Evolutionary conservation across 768 basidiomycete genomes (phyloP).

Genomic region (Fomitopsis pulvina): DNA sequence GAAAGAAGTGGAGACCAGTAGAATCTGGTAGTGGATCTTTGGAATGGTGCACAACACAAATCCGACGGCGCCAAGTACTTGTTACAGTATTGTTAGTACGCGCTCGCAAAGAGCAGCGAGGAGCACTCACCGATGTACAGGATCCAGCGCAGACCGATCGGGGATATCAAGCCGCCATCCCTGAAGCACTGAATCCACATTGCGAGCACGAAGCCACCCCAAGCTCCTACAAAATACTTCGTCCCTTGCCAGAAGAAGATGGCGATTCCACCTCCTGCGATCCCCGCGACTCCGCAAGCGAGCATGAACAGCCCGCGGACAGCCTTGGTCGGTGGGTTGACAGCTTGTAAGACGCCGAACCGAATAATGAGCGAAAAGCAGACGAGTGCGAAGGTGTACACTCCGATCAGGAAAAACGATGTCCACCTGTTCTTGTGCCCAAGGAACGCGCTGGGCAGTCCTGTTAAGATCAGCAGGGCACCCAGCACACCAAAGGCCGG

Average conservation of each 20-base stretch:
- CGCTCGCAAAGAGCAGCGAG: conserved; percentile 6
- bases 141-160: conserved; percentile 82
- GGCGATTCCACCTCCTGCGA: conserved; percentile 77
- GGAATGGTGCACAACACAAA: conserved; percentile 84
- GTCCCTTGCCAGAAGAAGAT: conserved; percentile 93
- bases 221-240: conserved; percentile 75
- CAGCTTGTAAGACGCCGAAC: conserved; percentile 78
- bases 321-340: conserved; percentile 73
- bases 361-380: conserved; percentile 84
- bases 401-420: conserved; percentile 89
- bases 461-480: conserved; percentile 81
- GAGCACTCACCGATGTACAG: conserved; percentile 65
- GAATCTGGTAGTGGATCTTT: conserved; percentile 80
- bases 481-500: conserved; percentile 90
- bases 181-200: conserved; percentile 86
- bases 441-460: conserved; percentile 83
- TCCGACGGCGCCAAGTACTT: conserved; percentile 67
- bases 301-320: conserved; percentile 89
- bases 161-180: conserved; percentile 72
- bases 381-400: conserved; percentile 82
- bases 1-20: conserved; percentile 81
- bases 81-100: conserved; percentile 11
- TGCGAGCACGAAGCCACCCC: conserved; percentile 83
- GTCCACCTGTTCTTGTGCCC: conserved; percentile 98
- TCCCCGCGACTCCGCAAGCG: conserved; percentile 69